Percentiles rank a stretch among this genome's conserved stretches.
phyloP scores from a whole-genome alignment of 2,329 filamentous ascomycete genomes.

The Colletotrichum sojae region DNA sequence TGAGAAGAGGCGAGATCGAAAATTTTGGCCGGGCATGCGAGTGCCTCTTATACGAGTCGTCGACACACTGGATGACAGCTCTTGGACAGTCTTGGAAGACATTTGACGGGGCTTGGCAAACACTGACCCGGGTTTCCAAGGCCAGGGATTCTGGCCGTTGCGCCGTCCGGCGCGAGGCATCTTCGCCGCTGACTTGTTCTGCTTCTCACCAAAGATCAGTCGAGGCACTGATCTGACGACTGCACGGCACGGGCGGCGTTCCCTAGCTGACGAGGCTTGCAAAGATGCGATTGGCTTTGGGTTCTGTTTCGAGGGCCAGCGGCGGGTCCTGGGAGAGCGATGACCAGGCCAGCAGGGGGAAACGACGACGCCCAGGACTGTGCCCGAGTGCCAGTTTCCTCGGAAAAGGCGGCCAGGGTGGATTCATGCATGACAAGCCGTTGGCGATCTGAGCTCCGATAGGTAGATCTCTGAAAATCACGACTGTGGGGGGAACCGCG shows the following conservation, averaged over 20 bases:
- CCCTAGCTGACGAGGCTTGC: conserved; percentile 3
- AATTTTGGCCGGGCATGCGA: conserved; percentile 22
- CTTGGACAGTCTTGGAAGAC: conserved; percentile 23
- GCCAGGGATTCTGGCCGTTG: conserved; percentile 21
- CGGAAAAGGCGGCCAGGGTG: conserved; percentile 26
- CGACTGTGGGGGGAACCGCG: conserved; percentile 22
- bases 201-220: conserved; percentile 36
- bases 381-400: conserved; percentile 19
- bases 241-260: conserved; percentile 19
- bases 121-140: conserved; percentile 18
- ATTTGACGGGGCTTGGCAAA: conserved; percentile 39
- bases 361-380: conserved; percentile 15
- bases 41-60: conserved; percentile 38
- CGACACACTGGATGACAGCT: conserved; percentile 39
- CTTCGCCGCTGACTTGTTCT: conserved; percentile 16
- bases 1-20: conserved; percentile 1
- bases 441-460: conserved; percentile 31
- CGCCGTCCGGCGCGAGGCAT: conserved; percentile 18
- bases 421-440: conserved; percentile 31
- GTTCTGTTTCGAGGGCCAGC: conserved; percentile 30
- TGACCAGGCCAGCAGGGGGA: conserved; percentile 13
- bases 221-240: conserved; percentile 39
- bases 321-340: conserved; percentile 27
- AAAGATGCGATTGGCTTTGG: conserved; percentile 38
- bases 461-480: conserved; percentile 35